Percentiles rank a stretch among this genome's conserved stretches.
These are phyloP conservation scores for Ophiostoma sp. DNA, from an alignment of 2,329 filamentous ascomycete genomes.

Conservation along the genomic window DNA sequence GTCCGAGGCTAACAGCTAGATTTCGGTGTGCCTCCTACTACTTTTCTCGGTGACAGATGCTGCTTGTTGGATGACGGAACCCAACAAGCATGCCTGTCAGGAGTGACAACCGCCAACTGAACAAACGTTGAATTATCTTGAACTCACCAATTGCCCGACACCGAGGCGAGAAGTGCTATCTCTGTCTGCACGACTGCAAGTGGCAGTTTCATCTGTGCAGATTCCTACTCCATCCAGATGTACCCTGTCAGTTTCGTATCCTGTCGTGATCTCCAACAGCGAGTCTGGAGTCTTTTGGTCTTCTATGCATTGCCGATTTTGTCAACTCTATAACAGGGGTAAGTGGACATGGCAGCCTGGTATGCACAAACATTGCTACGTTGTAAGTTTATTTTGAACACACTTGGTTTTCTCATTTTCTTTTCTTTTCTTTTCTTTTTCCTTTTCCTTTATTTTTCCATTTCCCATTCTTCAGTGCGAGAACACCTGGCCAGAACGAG, in stretches of 20 bases:
- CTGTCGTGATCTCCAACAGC: constrained; percentile 30
- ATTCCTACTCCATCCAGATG: constrained; percentile 27
- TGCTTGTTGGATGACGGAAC: background rate
- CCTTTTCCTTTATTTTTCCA: background rate
- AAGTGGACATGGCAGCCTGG: background rate
- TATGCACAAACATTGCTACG: background rate
- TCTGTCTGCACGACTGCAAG: constrained; percentile 12
- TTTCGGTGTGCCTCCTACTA: too few species aligned
- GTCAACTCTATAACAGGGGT: constrained; percentile 20
- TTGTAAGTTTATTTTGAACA: constrained; percentile 2
- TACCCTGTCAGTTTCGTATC: constrained; percentile 33
- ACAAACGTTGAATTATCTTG: constrained; percentile 14
- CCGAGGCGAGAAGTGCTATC: constrained; percentile 23
- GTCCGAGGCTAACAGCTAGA: background rate
- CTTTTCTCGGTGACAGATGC: background rate
- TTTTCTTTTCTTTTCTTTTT: background rate
- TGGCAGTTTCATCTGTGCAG: constrained; percentile 34
- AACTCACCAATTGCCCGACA: constrained; percentile 1
- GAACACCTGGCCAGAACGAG: background rate
- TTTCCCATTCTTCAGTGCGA: background rate
- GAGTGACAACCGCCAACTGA: background rate
- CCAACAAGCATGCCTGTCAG: background rate
- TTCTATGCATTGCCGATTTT: constrained; percentile 21
- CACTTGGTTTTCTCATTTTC: background rate
- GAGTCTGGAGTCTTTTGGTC: constrained; percentile 8